phyloP scores from a whole-genome alignment of 75 land plant species.

The Selaginella tamariscina region DNA sequence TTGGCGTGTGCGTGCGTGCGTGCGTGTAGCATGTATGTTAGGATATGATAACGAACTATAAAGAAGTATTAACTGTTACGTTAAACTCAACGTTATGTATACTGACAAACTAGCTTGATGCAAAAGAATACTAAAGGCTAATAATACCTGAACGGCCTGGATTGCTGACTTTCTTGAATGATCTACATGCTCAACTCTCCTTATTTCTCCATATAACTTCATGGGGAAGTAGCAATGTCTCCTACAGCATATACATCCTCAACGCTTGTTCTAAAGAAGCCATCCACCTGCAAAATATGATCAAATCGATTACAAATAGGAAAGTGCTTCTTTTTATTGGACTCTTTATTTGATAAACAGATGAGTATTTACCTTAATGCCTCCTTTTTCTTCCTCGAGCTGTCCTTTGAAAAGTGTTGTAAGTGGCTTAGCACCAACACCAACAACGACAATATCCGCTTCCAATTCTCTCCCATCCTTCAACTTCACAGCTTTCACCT shows the following conservation, averaged over 20 bases:
- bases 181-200: conserved; percentile 97
- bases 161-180: conserved; percentile 95
- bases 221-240: conserved; percentile 82
- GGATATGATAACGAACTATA: too few relatives aligned
- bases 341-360: too few relatives aligned
- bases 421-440: conserved; percentile 87
- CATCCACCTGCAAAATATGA: conserved; percentile 67
- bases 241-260: conserved; percentile 90
- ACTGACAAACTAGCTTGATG: neutral
- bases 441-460: conserved; percentile 87
- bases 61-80: too few relatives aligned
- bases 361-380: conserved; percentile 72
- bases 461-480: conserved; percentile 80
- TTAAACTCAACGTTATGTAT: neutral
- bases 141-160: conserved; percentile 80
- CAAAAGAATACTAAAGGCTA: neutral
- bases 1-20: too few relatives aligned
- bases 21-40: too few relatives aligned
- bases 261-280: conserved; percentile 69
- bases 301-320: too few relatives aligned
- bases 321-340: too few relatives aligned
- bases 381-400: conserved; percentile 83
- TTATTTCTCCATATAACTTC: conserved; percentile 60
- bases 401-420: conserved; percentile 71
- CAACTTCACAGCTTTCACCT: conserved; percentile 70